Evolutionary conservation across 257 asterid genomes (phyloP).

Genomic region (Ajuga chamaepitys): DNA sequence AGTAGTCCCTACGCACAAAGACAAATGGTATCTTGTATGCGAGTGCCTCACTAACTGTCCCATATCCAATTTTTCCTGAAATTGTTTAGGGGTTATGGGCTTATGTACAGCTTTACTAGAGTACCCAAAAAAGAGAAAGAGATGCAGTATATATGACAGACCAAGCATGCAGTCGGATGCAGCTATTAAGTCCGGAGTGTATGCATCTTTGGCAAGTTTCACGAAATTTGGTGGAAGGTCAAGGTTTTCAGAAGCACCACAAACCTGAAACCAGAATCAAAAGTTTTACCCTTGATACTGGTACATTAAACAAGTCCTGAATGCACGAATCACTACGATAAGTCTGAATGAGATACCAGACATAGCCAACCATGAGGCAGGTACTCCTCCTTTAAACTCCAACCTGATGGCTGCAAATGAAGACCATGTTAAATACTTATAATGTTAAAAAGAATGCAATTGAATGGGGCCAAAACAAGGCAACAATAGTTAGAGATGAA

Average conservation of each 20-base stretch:
- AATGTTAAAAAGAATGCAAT: slow-evolving; percentile 1
- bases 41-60: slow-evolving; percentile 95
- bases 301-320: not conserved
- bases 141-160: slow-evolving; percentile 23
- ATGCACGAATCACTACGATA: not conserved
- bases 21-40: slow-evolving; percentile 93
- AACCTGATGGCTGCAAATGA: slow-evolving; percentile 82
- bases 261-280: slow-evolving; percentile 49
- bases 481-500: not conserved
- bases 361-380: slow-evolving; percentile 95
- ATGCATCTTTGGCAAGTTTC: slow-evolving; percentile 80
- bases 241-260: slow-evolving; percentile 86
- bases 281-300: slow-evolving; percentile 1
- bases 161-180: slow-evolving; percentile 99
- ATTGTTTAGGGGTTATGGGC: not conserved
- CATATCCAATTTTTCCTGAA: slow-evolving; percentile 97
- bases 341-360: slow-evolving; percentile 47
- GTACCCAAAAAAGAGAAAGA: not conserved
- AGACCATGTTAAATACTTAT: not conserved
- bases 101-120: slow-evolving; percentile 4
- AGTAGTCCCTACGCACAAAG: slow-evolving; percentile 96
- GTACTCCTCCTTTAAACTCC: slow-evolving; percentile 90
- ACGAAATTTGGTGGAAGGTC: slow-evolving; percentile 82
- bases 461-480: not conserved
- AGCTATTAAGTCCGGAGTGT: slow-evolving; percentile 92